Evolutionary conservation across 2,329 filamentous ascomycete genomes (phyloP).

Genomic region (Claviceps sorghi): DNA sequence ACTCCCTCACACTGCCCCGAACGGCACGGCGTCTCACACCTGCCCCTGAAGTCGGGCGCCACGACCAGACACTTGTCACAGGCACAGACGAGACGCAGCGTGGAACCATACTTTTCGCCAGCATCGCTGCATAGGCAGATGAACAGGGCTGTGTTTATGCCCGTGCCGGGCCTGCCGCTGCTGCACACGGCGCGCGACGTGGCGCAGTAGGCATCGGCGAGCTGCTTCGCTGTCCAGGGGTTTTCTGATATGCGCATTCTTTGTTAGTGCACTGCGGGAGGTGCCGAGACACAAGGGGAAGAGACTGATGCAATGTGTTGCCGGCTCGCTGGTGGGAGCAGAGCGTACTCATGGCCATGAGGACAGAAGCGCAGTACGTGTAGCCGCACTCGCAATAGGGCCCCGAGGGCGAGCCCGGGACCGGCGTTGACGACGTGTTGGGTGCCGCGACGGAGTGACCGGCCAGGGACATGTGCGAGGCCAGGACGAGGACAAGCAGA

Average conservation of each 20-base stretch:
- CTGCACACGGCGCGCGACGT: conserved; percentile 22
- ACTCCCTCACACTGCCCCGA: conserved; percentile 10
- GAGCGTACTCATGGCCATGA: conserved; percentile 21
- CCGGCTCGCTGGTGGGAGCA: neutral
- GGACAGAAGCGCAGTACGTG: conserved; percentile 26
- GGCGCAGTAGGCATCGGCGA: conserved; percentile 22
- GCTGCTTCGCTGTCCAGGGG: conserved; percentile 20
- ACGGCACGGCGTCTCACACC: conserved; percentile 23
- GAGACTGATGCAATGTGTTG: no score
- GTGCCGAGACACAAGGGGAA: neutral
- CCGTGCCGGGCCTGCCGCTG: conserved; percentile 15
- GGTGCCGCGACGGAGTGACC: conserved; percentile 1
- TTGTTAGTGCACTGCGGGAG: neutral
- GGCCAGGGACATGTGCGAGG: conserved; percentile 6
- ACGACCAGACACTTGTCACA: conserved; percentile 26
- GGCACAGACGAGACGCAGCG: conserved; percentile 24
- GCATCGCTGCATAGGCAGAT: conserved; percentile 23
- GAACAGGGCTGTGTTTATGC: conserved; percentile 20
- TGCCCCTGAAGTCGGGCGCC: conserved; percentile 24
- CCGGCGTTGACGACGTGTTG: conserved; percentile 1
- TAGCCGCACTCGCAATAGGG: conserved; percentile 27
- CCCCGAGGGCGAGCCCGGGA: conserved; percentile 12
- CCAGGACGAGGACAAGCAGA: conserved; percentile 12
- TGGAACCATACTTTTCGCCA: conserved; percentile 18
- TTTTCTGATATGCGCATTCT: conserved; percentile 12